phyloP scores from a whole-genome alignment of 2,329 filamentous ascomycete genomes.

The Epicoccum sorghinum region DNA sequence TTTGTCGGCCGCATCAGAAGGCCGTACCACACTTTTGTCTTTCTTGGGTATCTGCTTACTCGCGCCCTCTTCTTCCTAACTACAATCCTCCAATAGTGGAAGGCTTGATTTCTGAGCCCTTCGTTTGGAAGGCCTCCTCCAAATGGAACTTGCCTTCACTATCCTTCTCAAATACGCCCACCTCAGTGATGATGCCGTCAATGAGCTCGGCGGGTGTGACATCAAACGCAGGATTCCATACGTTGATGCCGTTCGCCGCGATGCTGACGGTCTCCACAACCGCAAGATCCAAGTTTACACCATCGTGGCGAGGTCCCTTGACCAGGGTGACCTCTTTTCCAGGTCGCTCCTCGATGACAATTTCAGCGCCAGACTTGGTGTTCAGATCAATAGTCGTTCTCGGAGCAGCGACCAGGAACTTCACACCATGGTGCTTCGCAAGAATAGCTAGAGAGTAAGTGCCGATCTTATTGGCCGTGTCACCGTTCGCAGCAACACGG shows the following conservation, averaged over 20 bases:
- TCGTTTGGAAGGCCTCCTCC: conserved; percentile 48
- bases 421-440: conserved; percentile 84
- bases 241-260: conserved; percentile 75
- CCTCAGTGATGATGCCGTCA: conserved; percentile 92
- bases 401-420: conserved; percentile 93
- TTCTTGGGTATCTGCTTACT: conserved; percentile 9
- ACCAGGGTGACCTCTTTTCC: conserved; percentile 83
- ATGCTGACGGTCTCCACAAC: conserved; percentile 76
- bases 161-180: conserved; percentile 82
- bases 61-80: not conserved
- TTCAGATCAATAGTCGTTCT: conserved; percentile 90
- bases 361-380: conserved; percentile 77
- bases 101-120: conserved; percentile 32
- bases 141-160: conserved; percentile 71
- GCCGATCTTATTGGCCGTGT: conserved; percentile 98
- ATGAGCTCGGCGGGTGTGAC: conserved; percentile 89
- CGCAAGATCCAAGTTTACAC: conserved; percentile 67
- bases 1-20: not conserved
- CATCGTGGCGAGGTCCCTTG: conserved; percentile 72
- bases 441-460: conserved; percentile 94
- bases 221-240: conserved; percentile 98
- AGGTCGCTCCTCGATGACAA: conserved; percentile 89
- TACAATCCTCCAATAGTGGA: conserved; percentile 43
- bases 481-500: conserved; percentile 92
- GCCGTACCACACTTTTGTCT: not conserved